Conservation (phyloP, 805 yeast genomes). For the Lipomyces spencermartinsiae region DNA sequence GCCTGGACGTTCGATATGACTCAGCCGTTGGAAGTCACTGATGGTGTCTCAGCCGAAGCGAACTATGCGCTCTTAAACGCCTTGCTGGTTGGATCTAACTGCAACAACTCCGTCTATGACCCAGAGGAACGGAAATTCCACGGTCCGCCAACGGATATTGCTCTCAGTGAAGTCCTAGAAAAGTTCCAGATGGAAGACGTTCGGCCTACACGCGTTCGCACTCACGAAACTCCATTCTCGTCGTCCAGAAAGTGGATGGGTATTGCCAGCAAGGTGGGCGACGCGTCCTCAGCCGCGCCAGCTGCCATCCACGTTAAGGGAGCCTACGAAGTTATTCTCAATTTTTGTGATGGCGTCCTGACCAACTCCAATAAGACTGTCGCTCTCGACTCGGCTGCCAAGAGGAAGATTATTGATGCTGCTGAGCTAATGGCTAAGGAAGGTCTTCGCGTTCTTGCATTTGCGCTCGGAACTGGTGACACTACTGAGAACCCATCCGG, state of each 20-base stretch:
- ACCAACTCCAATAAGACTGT: slow-evolving; percentile 64
- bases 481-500: slow-evolving; percentile 57
- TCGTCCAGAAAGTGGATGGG: slow-evolving; percentile 62
- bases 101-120: slow-evolving; percentile 42
- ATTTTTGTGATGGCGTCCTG: slow-evolving; percentile 54
- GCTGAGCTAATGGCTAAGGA: slow-evolving; percentile 70
- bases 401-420: slow-evolving; percentile 57
- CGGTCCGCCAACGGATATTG: slow-evolving; percentile 96
- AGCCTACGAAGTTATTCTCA: slow-evolving; percentile 78
- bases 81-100: slow-evolving; percentile 70
- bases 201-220: slow-evolving; percentile 64
- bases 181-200: slow-evolving; percentile 75
- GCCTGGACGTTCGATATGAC: slow-evolving; percentile 70
- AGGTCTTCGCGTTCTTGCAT: slow-evolving; percentile 70
- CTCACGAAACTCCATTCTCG: slow-evolving; percentile 52
- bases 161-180: slow-evolving; percentile 75
- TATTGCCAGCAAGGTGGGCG: slow-evolving; percentile 73
- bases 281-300: slow-evolving; percentile 63
- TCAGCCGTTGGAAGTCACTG: slow-evolving; percentile 18
- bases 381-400: slow-evolving; percentile 61
- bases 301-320: slow-evolving; percentile 76
- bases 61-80: slow-evolving; percentile 63
- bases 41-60: slow-evolving; percentile 55
- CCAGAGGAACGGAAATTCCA: slow-evolving; percentile 30
- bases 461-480: slow-evolving; percentile 59